These are phyloP conservation scores for Trypanosomatidae sp. DNA, from an alignment of 208 protist species.

Conservation along the genomic window DNA sequence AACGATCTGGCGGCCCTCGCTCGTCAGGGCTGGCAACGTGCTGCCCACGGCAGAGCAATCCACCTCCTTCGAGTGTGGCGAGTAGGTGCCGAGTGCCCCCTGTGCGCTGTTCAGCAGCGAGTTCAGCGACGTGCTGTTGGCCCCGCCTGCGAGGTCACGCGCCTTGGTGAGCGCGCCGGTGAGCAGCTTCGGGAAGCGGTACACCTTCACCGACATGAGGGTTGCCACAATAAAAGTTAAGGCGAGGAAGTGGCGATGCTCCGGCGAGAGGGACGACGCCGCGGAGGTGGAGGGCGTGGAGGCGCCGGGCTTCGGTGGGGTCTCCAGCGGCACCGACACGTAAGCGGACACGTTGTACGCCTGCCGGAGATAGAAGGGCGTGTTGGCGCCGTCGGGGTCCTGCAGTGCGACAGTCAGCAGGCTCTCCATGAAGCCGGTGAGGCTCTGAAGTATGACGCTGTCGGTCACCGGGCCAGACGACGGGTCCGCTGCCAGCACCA, in stretches of 20 bases:
- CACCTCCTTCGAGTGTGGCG: slow-evolving; percentile 70
- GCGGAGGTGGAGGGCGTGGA: slow-evolving; percentile 4
- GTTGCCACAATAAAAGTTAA: slow-evolving; percentile 58
- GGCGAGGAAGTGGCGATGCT: slow-evolving; percentile 71
- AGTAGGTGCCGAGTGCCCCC: slow-evolving; percentile 64
- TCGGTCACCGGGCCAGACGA: slow-evolving; percentile 46
- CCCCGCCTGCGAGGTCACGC: slow-evolving; percentile 44
- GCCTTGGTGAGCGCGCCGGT: slow-evolving; percentile 70
- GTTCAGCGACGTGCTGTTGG: slow-evolving; percentile 41
- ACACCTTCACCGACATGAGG: slow-evolving; percentile 87
- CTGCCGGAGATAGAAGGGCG: slow-evolving; percentile 82
- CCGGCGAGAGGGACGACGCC: slow-evolving; percentile 18
- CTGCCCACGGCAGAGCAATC: slow-evolving; percentile 43
- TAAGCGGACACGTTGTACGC: slow-evolving; percentile 74
- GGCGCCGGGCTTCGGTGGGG: slow-evolving; percentile 4
- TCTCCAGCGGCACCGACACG: slow-evolving; percentile 63
- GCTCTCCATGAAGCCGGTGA: slow-evolving; percentile 80
- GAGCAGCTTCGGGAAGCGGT: slow-evolving; percentile 78
- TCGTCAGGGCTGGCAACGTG: slow-evolving; percentile 37
- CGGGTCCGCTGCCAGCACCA: slow-evolving; percentile 64
- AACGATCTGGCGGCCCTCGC: slow-evolving; percentile 48
- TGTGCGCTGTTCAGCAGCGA: slow-evolving; percentile 56
- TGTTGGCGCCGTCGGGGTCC: slow-evolving; percentile 73
- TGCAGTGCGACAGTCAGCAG: slow-evolving; percentile 69
- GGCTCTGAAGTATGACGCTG: slow-evolving; percentile 58